Evolutionary conservation across 1,284 basidiomycete genomes (phyloP).

Genomic region (Mycena sp.): DNA sequence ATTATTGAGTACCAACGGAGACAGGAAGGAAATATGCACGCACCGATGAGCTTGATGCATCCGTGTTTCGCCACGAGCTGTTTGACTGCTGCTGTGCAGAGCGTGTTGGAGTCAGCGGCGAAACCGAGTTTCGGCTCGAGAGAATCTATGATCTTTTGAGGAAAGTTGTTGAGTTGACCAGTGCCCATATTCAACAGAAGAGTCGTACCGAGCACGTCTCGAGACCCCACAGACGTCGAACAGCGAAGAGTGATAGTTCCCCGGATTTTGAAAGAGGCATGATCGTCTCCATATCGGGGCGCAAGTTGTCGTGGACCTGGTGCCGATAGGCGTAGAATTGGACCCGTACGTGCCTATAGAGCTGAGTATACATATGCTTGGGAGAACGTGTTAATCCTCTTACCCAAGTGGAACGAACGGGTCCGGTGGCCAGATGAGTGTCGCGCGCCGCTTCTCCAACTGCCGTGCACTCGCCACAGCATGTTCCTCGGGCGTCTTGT

Average conservation of each 20-base stretch:
- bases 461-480: neutral
- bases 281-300: slow-evolving; percentile 15
- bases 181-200: neutral
- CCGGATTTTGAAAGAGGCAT: slow-evolving; percentile 8
- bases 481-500: slow-evolving; percentile 13
- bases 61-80: slow-evolving; percentile 3
- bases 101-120: slow-evolving; percentile 8
- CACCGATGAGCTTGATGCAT: slow-evolving; percentile 20
- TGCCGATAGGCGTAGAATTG: slow-evolving; percentile 17
- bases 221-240: slow-evolving; percentile 15
- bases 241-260: slow-evolving; percentile 5
- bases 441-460: slow-evolving; percentile 7
- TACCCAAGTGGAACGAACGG: slow-evolving; percentile 2
- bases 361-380: neutral
- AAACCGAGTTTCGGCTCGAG: slow-evolving; percentile 15
- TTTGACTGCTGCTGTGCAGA: neutral
- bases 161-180: neutral
- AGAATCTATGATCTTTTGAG: slow-evolving; percentile 15
- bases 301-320: slow-evolving; percentile 7
- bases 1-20: neutral
- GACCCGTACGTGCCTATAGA: neutral
- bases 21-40: neutral
- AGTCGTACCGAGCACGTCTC: slow-evolving; percentile 15
- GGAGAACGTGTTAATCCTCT: neutral
- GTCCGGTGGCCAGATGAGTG: slow-evolving; percentile 13